These are phyloP conservation scores for Pigoraptor vietnamica DNA, from an alignment of 78 protist species.

Conservation along the genomic window DNA sequence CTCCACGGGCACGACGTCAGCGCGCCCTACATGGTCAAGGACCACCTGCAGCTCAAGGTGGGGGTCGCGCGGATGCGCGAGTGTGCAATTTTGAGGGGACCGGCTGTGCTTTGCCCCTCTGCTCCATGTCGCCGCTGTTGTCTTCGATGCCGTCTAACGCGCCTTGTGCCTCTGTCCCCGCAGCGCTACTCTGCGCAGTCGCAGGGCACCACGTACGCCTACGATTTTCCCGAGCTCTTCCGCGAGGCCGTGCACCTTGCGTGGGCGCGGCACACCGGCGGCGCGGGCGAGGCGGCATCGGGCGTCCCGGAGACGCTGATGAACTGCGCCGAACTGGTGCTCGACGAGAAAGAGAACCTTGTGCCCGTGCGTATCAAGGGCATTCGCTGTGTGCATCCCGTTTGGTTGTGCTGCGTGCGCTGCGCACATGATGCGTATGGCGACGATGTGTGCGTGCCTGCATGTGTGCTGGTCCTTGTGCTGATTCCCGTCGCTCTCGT, in stretches of 20 bases:
- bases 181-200: conserved; percentile 65
- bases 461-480: background rate
- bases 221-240: conserved; percentile 86
- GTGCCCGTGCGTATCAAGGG: background rate
- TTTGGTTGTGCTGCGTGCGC: background rate
- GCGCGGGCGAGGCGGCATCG: background rate
- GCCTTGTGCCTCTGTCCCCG: no score
- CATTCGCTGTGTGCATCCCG: no score
- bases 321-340: background rate
- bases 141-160: no score
- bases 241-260: conserved; percentile 20
- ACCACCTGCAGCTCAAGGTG: conserved; percentile 37
- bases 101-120: no score
- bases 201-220: conserved; percentile 79
- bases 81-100: no score
- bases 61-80: background rate
- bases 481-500: background rate
- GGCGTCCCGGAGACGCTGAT: background rate
- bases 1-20: background rate
- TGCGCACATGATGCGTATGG: no score
- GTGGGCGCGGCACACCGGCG: background rate
- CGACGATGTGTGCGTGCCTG: background rate
- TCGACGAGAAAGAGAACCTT: background rate
- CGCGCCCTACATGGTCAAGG: conserved; percentile 48
- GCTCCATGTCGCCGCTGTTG: no score